phyloP scores from a whole-genome alignment of 495 filamentous ascomycete genomes.

The Aspergillus biplanus region DNA sequence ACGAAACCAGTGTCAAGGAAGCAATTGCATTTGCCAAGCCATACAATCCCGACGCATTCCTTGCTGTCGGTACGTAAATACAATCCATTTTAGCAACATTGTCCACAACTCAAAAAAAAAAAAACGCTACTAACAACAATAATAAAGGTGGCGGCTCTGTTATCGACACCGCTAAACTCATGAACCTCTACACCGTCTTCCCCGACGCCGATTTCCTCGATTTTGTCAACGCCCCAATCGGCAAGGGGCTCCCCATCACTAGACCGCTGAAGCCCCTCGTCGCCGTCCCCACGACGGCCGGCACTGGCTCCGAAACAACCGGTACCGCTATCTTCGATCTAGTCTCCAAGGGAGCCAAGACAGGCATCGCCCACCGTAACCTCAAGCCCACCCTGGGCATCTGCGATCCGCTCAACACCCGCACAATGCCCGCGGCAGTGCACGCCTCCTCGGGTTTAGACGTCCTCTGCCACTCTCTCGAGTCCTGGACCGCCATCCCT shows the following conservation, averaged over 20 bases:
- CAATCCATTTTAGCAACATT: neutral
- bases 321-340: slow-evolving; percentile 98
- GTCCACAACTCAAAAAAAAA: neutral
- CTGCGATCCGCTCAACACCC: slow-evolving; percentile 93
- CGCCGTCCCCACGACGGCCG: slow-evolving; percentile 93
- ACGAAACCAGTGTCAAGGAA: slow-evolving; percentile 58
- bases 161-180: slow-evolving; percentile 97
- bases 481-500: slow-evolving; percentile 96
- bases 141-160: slow-evolving; percentile 66
- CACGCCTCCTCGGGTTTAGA: slow-evolving; percentile 88
- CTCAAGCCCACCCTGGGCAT: slow-evolving; percentile 96
- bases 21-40: slow-evolving; percentile 84
- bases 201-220: slow-evolving; percentile 91
- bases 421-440: slow-evolving; percentile 92
- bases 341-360: slow-evolving; percentile 84
- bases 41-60: slow-evolving; percentile 80
- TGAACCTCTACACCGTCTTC: slow-evolving; percentile 92
- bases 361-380: slow-evolving; percentile 90
- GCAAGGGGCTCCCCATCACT: slow-evolving; percentile 81
- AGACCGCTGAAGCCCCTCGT: slow-evolving; percentile 81
- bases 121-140: slow-evolving; percentile 2
- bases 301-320: slow-evolving; percentile 94
- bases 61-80: slow-evolving; percentile 76
- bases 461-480: slow-evolving; percentile 90
- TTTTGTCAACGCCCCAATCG: slow-evolving; percentile 95